Evolutionary conservation across 192 early-diverging fungal genomes (phyloP).

Genomic region (Rhizophagus prolifer): DNA sequence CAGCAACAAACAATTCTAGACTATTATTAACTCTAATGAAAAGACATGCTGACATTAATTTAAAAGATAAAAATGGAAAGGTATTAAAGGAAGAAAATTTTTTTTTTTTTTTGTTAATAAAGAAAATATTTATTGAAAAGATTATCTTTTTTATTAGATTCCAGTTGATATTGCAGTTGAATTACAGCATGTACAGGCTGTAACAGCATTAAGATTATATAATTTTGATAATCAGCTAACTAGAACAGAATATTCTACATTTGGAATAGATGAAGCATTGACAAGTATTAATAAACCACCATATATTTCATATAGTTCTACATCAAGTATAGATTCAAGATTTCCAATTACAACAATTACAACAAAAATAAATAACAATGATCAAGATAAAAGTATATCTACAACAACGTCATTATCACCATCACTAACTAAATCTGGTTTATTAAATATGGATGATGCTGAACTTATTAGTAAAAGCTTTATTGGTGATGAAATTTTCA

Average conservation of each 20-base stretch:
- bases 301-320: background rate
- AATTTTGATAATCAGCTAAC: slow-evolving; percentile 45
- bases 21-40: slow-evolving; percentile 69
- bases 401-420: background rate
- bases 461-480: background rate
- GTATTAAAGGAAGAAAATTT: slow-evolving; percentile 30
- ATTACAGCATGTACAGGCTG: slow-evolving; percentile 50
- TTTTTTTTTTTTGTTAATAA: background rate
- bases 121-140: background rate
- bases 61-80: slow-evolving; percentile 66
- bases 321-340: background rate
- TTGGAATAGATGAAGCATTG: slow-evolving; percentile 28
- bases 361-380: background rate
- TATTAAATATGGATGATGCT: background rate
- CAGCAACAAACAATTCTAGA: slow-evolving; percentile 65
- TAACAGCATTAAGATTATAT: slow-evolving; percentile 49
- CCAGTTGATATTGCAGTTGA: slow-evolving; percentile 57
- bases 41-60: slow-evolving; percentile 70
- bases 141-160: slow-evolving; percentile 34
- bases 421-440: background rate
- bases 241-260: slow-evolving; percentile 21
- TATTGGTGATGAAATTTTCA: background rate
- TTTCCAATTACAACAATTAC: background rate
- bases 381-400: background rate
- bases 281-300: slow-evolving; percentile 16